phyloP scores from a whole-genome alignment of 352 stramenopile genomes.

The Globisporangium barbulae region DNA sequence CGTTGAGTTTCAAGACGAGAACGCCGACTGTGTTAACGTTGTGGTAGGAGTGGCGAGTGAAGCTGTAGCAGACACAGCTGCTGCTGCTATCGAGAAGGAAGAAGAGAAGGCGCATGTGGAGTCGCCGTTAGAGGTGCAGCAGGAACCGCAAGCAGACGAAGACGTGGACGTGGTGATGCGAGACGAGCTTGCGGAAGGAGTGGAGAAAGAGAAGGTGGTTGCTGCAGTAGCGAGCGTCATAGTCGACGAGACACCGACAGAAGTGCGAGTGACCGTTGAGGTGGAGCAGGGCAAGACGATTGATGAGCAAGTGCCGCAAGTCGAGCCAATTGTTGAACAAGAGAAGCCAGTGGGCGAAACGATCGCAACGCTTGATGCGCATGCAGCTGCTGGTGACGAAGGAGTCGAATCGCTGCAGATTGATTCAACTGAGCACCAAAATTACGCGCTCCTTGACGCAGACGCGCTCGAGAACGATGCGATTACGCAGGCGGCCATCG shows the following conservation, averaged over 20 bases:
- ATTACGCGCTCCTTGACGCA: background rate
- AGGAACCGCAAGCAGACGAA: background rate
- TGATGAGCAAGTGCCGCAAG: background rate
- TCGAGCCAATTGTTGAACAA: background rate
- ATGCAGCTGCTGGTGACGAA: background rate
- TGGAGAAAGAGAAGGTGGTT: background rate
- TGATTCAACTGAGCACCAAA: background rate
- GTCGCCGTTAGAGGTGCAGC: background rate
- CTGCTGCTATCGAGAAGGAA: background rate
- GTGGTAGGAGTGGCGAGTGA: too few relatives aligned
- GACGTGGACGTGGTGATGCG: background rate
- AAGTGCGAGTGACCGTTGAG: background rate
- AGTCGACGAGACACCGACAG: background rate
- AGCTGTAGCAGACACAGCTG: background rate
- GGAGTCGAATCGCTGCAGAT: background rate
- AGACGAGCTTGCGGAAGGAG: background rate
- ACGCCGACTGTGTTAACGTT: background rate
- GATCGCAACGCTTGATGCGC: background rate
- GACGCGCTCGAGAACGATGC: background rate
- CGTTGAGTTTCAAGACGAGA: slow-evolving; percentile 5
- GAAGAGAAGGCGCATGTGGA: background rate
- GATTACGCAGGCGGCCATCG: background rate
- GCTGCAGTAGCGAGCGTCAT: background rate
- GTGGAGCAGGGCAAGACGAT: background rate
- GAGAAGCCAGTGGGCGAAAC: background rate